Conservation (phyloP, 2,329 filamentous ascomycete genomes). For the Plenodomus tracheiphilus region DNA sequence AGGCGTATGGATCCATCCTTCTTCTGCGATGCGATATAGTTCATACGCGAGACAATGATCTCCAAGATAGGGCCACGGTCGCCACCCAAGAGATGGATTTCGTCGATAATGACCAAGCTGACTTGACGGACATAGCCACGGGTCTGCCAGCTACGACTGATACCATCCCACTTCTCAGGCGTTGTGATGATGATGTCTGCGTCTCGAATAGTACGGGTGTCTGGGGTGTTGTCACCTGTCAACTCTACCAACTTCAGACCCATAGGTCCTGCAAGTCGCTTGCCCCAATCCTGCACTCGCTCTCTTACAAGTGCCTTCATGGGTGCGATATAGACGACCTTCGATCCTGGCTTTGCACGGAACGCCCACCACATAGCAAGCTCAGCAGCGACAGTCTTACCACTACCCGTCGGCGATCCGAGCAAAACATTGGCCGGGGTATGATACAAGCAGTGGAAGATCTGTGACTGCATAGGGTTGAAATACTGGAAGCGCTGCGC, state of each 20-base stretch:
- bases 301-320: slow-evolving; percentile 99
- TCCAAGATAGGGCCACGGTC: slow-evolving; percentile 97
- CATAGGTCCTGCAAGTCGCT: slow-evolving; percentile 77
- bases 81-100: slow-evolving; percentile 95
- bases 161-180: slow-evolving; percentile 99
- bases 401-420: slow-evolving; percentile 94
- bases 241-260: slow-evolving; percentile 91
- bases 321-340: slow-evolving; percentile 97
- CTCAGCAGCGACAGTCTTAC: slow-evolving; percentile 95
- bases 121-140: slow-evolving; percentile 95
- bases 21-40: slow-evolving; percentile 95
- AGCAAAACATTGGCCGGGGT: slow-evolving; percentile 89
- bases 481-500: slow-evolving; percentile 89
- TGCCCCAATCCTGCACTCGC: slow-evolving; percentile 92
- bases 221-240: slow-evolving; percentile 96
- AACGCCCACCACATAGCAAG: slow-evolving; percentile 99
- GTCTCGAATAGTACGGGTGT: slow-evolving; percentile 91
- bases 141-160: slow-evolving; percentile 97
- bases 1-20: slow-evolving; percentile 82
- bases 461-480: slow-evolving; percentile 99
- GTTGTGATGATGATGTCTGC: slow-evolving; percentile 98
- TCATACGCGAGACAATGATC: slow-evolving; percentile 93
- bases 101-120: slow-evolving; percentile 95
- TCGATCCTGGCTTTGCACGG: slow-evolving; percentile 88
- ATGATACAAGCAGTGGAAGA: slow-evolving; percentile 95